Evolutionary conservation across 1,139 yeast genomes (phyloP).

Genomic region (Pichia sp.): DNA sequence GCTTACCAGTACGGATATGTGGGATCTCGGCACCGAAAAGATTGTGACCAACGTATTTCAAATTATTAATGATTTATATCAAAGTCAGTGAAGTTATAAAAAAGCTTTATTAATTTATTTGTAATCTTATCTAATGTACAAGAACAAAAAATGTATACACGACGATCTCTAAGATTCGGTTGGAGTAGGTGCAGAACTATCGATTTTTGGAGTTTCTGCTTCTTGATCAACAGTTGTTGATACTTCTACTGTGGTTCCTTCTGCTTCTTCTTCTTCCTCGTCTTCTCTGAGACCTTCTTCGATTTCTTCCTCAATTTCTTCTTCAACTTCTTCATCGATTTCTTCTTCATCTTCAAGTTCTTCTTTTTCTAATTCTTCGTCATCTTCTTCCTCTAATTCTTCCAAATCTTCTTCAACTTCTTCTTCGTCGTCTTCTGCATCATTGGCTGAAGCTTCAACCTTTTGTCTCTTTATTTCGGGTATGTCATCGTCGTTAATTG

Average conservation of each 20-base stretch:
- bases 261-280: conserved; percentile 6
- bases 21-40: conserved; percentile 2
- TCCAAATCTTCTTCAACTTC: conserved; percentile 38
- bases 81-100: conserved; percentile 15
- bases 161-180: conserved; percentile 5
- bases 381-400: conserved; percentile 30
- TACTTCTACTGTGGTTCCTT: conserved; percentile 9
- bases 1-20: conserved; percentile 13
- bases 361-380: conserved; percentile 14
- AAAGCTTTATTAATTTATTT: background rate
- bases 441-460: conserved; percentile 9
- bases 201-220: conserved; percentile 16
- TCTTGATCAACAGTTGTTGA: conserved; percentile 12
- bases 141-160: background rate
- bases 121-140: background rate
- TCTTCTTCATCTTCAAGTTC: conserved; percentile 18
- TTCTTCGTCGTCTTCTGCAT: conserved; percentile 33
- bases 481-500: conserved; percentile 25
- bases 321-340: conserved; percentile 11
- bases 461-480: conserved; percentile 22
- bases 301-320: conserved; percentile 12
- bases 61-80: conserved; percentile 38
- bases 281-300: conserved; percentile 9
- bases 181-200: conserved; percentile 11
- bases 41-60: conserved; percentile 40